These are phyloP conservation scores for Plenodomus lindquistii DNA, from an alignment of 2,329 filamentous ascomycete genomes.

Conservation along the genomic window DNA sequence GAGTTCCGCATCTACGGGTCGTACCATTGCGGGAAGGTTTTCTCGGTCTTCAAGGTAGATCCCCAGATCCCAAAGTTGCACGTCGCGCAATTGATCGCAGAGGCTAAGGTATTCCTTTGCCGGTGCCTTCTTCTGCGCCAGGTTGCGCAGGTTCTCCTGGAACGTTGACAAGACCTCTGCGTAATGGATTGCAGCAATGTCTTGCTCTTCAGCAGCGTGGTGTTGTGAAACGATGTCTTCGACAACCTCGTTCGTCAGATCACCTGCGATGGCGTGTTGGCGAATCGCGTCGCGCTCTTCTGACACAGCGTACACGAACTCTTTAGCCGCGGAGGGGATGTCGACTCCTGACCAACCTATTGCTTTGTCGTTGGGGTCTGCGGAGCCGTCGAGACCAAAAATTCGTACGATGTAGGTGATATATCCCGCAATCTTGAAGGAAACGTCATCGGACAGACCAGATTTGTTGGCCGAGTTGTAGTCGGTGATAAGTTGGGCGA, in stretches of 20 bases:
- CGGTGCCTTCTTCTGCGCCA: constrained; percentile 54
- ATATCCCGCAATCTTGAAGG: constrained; percentile 69
- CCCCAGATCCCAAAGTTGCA: constrained; percentile 77
- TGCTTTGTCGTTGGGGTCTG: constrained; percentile 46
- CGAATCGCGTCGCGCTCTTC: constrained; percentile 62
- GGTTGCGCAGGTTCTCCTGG: constrained; percentile 64
- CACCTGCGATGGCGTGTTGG: constrained; percentile 56
- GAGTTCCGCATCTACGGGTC: constrained; percentile 64
- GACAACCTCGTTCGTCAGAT: constrained; percentile 31
- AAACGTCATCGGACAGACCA: constrained; percentile 51
- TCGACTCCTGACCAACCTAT: constrained; percentile 70
- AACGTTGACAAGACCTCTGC: constrained; percentile 54
- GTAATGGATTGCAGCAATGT: constrained; percentile 47
- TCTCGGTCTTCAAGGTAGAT: constrained; percentile 87
- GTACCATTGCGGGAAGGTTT: constrained; percentile 73
- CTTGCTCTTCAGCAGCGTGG: constrained; percentile 31
- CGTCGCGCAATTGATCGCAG: constrained; percentile 74
- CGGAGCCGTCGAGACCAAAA: constrained; percentile 74
- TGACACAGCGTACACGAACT: constrained; percentile 64
- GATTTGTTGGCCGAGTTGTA: constrained; percentile 63
- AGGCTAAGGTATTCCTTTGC: constrained; percentile 75
- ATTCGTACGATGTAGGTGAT: constrained; percentile 82
- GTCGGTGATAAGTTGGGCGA: constrained; percentile 76
- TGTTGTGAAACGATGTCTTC: constrained; percentile 47
- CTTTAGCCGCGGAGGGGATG: constrained; percentile 62